Evolutionary conservation across 352 stramenopile species (phyloP), one percentile per base, ranked within the genome.

Genomic region (Globisporangium camurandrum): DNA sequence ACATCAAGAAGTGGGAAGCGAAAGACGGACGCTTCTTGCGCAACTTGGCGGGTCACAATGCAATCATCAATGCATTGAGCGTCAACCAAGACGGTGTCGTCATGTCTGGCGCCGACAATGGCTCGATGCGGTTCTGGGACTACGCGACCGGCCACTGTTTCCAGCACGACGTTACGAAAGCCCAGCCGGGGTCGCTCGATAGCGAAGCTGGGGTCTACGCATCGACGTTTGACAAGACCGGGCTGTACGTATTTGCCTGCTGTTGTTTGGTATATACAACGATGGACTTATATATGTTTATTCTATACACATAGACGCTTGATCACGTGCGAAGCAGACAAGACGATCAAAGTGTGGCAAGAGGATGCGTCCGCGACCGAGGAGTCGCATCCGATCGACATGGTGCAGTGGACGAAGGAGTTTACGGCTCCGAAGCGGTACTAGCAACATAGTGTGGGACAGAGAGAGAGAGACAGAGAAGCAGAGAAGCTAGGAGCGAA

Each of bases 331-430:
- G 97, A 99, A 67, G 97, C 96, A 0, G 97, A 99, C 74, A 99
- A 99, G 74, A 98, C 93, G 3, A 98, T 99, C 65, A 99, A 99
- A 59, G 96, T 99, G 56, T 99, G 96, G 95, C 95, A 98, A 53
- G 91, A 98, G 59, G 95, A 99, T 60, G 68, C 85, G 20, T 74
- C 90, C 7, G 95, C 96, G 0, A 98, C 87, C n/a, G 87, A 97
- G 47, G 82, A 98, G 53, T 95, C 80, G 34, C 84, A 99, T 64
- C 96, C 96, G 22, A 97, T 99, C 54, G 96, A 99, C 76, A 99
- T 99, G 95, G 64, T 76, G 30, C 74, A 75, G 31, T 99, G 96
- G 96, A 97, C 93, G n/a, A 98, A 98, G 66, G 79, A 93, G 19
- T 93, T 88, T 59, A 91, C 79, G 4, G 77, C 79, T 4, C 73